Conservation (phyloP, 176 grass and related monocot species). For the Pharus latifolius region DNA sequence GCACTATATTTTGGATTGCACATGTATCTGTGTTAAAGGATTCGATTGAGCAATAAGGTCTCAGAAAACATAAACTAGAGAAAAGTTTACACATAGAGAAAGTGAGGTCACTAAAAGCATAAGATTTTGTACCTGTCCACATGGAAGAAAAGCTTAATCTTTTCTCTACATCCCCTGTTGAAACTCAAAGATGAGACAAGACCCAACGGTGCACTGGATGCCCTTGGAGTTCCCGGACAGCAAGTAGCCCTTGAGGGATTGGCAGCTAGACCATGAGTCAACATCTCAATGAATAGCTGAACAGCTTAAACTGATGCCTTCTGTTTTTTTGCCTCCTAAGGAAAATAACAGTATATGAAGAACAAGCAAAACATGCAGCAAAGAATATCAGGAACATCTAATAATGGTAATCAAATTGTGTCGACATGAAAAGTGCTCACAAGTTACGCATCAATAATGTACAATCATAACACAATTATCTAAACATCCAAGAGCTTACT, state of each 20-base stretch:
- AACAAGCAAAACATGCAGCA: not conserved
- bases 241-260: conserved; percentile 31
- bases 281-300: conserved; percentile 37
- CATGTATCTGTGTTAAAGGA: conserved; percentile 11
- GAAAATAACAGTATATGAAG: not conserved
- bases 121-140: conserved; percentile 31
- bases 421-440: not conserved
- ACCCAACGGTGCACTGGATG: conserved; percentile 8
- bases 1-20: conserved; percentile 5
- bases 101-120: not conserved
- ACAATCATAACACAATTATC: too few relatives aligned
- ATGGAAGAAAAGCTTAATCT: conserved; percentile 21
- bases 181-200: conserved; percentile 41
- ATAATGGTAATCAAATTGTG: not conserved
- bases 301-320: not conserved
- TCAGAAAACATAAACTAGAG: not conserved
- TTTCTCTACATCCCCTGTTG: conserved; percentile 16
- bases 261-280: conserved; percentile 34
- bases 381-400: not conserved
- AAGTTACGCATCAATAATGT: too few relatives aligned
- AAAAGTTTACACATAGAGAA: not conserved
- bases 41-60: not conserved
- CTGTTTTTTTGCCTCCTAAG: not conserved
- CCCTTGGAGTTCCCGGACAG: conserved; percentile 17
- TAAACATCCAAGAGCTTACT: too few relatives aligned